Evolutionary conservation across 2,329 filamentous ascomycete species (phyloP), one percentile per base, ranked within the genome.

Genomic region (Tolypocladium inflatum): DNA sequence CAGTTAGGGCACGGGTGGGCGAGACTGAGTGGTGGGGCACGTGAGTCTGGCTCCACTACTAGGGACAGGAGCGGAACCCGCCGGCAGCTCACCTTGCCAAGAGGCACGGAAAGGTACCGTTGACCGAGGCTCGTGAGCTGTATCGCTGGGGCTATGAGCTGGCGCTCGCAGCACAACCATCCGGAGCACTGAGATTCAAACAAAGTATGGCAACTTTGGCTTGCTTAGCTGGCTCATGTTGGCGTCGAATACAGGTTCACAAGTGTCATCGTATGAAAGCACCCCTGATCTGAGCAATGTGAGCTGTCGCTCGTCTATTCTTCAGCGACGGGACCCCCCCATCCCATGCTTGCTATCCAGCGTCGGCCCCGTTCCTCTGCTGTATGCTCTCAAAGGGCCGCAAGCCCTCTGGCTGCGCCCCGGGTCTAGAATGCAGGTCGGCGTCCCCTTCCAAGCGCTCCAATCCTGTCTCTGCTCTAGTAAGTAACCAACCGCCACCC

Each of bases 1-100:
- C 77, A 79, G 71, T 77, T 79, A 76, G 76, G 76, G 76, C 64
- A 65, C 11, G n/a, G 4, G 1, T 4, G 9, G 8, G 11, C 3
- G 13, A 23, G 15, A 4, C 11, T 21, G 17, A 15, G 9, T 13
- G 26, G 54, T 55, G 21, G 35, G n/a, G 56, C 56, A 55, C 58
- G 59, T 56, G 54, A 59, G 45, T 1, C 10, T 23, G 13, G 15
- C 23, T 4, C 6, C 21, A n/a, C 30, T 33, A 33, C 30, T 0
- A 33, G 30, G 7, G 30, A 33, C 30, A 7, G 39, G n/a, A n/a
- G 19, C 19, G 39, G 39, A n/a, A 42, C 19, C 19, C 39, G 39
- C 39, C 9, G 17, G 39, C 19, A n/a, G 30, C 30, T 33, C 35
- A 13, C 35, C 35, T 13, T 37, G 10, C 11, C 19, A 21, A 4